Evolutionary conservation across 345 rosid genomes (phyloP), one percentile per base, ranked within the genome.

Genomic region (Dipteronia sinensis): DNA sequence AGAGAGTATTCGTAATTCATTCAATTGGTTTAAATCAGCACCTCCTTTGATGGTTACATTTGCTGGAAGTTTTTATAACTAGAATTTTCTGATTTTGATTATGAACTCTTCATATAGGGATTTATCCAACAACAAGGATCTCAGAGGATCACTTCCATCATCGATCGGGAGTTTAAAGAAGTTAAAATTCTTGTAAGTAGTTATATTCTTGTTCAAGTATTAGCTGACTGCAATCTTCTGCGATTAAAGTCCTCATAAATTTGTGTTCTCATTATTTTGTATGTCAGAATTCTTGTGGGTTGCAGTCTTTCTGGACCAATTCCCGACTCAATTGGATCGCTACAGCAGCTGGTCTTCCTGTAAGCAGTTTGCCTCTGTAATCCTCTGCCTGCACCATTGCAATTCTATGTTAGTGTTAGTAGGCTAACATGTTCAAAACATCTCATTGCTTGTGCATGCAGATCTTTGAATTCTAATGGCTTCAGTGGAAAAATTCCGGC

Each of bases 121-220:
- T 86, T 84, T 96, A 76, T 92, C 98, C 6, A 88, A 75, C 84
- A 96, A 92, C 84, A 31, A 73, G 67, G 84, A 67, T 55, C 81
- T 96, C 53, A 67, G 25, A 9, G 99, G 99, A 84, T 10, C 93
- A 69, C 86, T 96, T 74, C 97, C 99, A 67, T 0, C 55, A 20
- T 56, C 82, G 10, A 91, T 94, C 2, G 98, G 95, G 73, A 49
- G 79, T 0, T 82, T 92, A 82, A 75, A 73, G 85, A 87, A 91
- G 76, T 86, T 96, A 55, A 56, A 69, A 72, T 87, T 75, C 83
- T 87, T 96, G 99, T 94, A 90, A 88, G 94, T 27, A 59, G 74
- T 61, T 20, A n/a, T 42, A 2, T 70, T 76, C 19, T 55, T 65
- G 10, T 23, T 65, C 40, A 40, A 27, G 27, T 65, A 51, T 75